Evolutionary conservation across 192 early-diverging fungal genomes (phyloP), one percentile per base, ranked within the genome.

Genomic region (Coemansia aciculifera): DNA sequence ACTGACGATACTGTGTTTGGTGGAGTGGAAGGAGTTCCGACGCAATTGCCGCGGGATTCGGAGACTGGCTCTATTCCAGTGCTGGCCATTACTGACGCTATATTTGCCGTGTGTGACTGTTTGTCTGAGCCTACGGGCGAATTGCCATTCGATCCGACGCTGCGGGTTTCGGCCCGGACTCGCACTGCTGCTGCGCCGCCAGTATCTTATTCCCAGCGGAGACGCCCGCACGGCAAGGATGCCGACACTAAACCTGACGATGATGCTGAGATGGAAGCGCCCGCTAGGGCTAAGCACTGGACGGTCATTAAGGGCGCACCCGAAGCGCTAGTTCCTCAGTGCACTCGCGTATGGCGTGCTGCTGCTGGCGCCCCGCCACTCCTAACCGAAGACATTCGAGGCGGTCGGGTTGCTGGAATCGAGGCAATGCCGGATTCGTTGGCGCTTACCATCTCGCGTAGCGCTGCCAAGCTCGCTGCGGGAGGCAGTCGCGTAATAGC

Each of bases 401-500:
- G 40, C 8, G 71, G 77, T 2, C 12, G 59, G n/a, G 64, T 74
- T 13, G 61, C 48, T 6, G 60, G 64, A 2, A 40, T 79, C 15
- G 44, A 68, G 15, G n/a, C 60, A 3, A 63, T 79, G 48, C 43
- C 68, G 0, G 60, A 57, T 7, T 52, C 68, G 56, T 59, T 79
- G 42, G 38, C 62, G 17, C 72, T 67, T n/a, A 71, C 61, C 4
- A 52, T 79, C 39, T 64, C 72, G 21, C 77, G 72, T 15, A 67
- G 61, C n/a, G 71, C 77, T 3, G 73, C 68, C 5, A 64, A 74
- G 36, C 65, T 79, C 5, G 77, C 77, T 4, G 77, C 67, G 6
- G 77, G 71, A 11, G 78, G 78, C 13, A 81, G 67, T 27, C 69
- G 78, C 13, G 59, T 81, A 6, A 75, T 81, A 24, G 78, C 66